Conservation (phyloP, 2,329 filamentous ascomycete species). For the Bipolaris bicolor region DNA sequence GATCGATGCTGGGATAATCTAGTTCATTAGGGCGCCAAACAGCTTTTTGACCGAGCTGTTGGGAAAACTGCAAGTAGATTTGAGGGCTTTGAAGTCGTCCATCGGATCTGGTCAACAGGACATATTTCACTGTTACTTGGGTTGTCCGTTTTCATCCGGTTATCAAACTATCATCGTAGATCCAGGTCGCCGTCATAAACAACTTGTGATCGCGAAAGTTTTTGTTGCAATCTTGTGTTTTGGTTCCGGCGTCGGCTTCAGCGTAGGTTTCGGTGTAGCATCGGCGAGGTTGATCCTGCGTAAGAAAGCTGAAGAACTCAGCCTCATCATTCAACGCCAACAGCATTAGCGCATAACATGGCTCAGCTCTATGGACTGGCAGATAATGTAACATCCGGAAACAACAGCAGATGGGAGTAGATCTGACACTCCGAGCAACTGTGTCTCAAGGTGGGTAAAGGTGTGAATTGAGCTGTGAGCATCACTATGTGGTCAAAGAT, state of each 20-base stretch:
- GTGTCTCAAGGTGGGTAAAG: not conserved
- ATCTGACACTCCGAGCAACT: not conserved
- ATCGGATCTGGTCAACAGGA: not conserved
- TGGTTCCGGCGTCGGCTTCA: not conserved
- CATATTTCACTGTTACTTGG: not conserved
- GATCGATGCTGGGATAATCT: not conserved
- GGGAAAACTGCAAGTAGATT: not conserved
- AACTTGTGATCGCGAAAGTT: not conserved
- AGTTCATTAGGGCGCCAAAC: not conserved
- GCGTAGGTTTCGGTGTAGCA: not conserved
- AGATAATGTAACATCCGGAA: not conserved
- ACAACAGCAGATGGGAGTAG: not conserved
- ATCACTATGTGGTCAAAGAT: too few species aligned
- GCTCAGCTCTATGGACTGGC: not conserved
- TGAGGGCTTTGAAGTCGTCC: not conserved
- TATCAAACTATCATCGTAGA: not conserved
- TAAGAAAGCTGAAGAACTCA: not conserved
- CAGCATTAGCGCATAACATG: not conserved
- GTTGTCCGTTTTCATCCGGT: not conserved
- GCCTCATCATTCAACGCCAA: not conserved
- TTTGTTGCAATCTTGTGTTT: not conserved
- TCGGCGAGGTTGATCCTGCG: not conserved
- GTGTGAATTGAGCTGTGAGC: not conserved
- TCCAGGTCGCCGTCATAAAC: not conserved
- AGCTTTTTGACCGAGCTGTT: not conserved